These are phyloP conservation scores for Metschnikowia corniflorae DNA, from an alignment of 805 yeast species.

Conservation along the genomic window DNA sequence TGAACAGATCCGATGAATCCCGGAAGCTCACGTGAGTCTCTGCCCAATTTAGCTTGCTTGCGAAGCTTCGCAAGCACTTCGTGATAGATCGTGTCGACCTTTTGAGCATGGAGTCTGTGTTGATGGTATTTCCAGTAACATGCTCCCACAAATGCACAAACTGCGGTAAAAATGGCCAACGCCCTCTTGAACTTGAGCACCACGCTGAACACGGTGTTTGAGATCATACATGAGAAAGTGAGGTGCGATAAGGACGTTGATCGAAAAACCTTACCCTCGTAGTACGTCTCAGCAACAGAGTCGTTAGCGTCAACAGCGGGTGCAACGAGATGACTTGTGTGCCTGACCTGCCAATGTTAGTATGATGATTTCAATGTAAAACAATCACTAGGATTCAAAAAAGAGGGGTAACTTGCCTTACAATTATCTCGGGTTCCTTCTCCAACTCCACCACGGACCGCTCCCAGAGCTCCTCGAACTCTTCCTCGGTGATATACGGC, in stretches of 20 bases:
- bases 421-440: constrained; percentile 65
- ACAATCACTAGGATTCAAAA: constrained; percentile 2
- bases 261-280: constrained; percentile 58
- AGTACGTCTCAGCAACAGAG: constrained; percentile 36
- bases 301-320: constrained; percentile 33
- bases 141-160: constrained; percentile 17
- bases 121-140: constrained; percentile 33
- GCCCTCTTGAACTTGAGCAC: constrained; percentile 23
- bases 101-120: constrained; percentile 35
- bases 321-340: constrained; percentile 17
- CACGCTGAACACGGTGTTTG: constrained; percentile 46
- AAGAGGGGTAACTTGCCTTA: constrained; percentile 61
- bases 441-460: constrained; percentile 59
- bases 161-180: constrained; percentile 13
- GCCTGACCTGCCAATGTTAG: constrained; percentile 29
- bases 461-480: constrained; percentile 73
- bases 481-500: constrained; percentile 50
- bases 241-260: constrained; percentile 67
- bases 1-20: constrained; percentile 65
- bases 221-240: constrained; percentile 53
- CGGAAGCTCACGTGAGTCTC: constrained; percentile 28
- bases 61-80: constrained; percentile 51
- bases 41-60: constrained; percentile 38
- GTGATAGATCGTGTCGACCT: constrained; percentile 43
- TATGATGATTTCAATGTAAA: constrained; percentile 12